Evolutionary conservation across 352 stramenopile species (phyloP), one percentile per base, ranked within the genome.

Genomic region (Globisporangium recalcitrans): DNA sequence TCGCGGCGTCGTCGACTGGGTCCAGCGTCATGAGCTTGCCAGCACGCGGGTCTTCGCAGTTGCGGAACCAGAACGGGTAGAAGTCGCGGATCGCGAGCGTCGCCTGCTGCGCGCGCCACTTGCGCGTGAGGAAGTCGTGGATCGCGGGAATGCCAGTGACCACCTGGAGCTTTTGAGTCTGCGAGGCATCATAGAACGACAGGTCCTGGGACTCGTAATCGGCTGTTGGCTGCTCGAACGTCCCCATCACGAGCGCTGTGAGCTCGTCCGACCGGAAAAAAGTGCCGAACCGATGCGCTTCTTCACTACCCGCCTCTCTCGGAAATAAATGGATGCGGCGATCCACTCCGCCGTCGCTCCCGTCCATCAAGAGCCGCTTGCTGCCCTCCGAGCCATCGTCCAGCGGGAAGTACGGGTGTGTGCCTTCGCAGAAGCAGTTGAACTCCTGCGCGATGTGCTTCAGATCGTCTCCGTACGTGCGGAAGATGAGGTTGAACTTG

Each of bases 401-500:
- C 16, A 46, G 22, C 11, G 38, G 67, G 56, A 88, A 88, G 34
- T 71, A 84, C 34, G 84, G 84, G 48, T 93, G 84, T 0, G 66
- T 52, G 13, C 80, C 77, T 56, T 87, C 73, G 56, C 84, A 93
- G 53, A 93, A 93, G 40, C 69, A 69, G 47, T 93, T 93, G 63
- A 93, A 91, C 59, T 93, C 84, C 46, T 85, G 65, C 1, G 82
- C 82, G 34, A 93, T 80, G 21, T 74, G 75, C 60, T 74, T 68
- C 13, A 93, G 60, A 40, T 93, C 84, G 58, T 93, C 72, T 3
- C 84, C 84, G 46, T 70, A 93, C 2, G 84, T 93, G 7, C 84
- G 81, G 58, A 93, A 93, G 34, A 93, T 79, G 52, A 93, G 67
- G 62, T 87, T 90, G 64, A 88, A 93, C n/a, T 38, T 64, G 4